phyloP scores from a whole-genome alignment of 2,329 filamentous ascomycete genomes.

The Rhynchosporium graminicola region DNA sequence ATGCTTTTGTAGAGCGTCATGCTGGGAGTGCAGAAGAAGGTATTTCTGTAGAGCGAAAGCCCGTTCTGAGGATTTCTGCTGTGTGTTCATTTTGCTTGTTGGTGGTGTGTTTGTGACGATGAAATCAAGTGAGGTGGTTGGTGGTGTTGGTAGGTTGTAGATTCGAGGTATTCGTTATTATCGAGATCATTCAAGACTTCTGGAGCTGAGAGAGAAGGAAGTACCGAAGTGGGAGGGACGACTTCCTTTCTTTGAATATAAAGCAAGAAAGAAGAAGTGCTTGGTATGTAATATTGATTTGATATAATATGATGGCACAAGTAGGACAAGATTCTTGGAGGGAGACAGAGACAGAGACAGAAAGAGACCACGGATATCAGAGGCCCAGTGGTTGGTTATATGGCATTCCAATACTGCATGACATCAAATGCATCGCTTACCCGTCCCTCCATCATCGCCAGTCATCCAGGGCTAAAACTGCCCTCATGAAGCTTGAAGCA shows the following conservation, averaged over 20 bases:
- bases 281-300: neutral
- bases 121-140: constrained; percentile 8
- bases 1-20: constrained; percentile 40
- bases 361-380: neutral
- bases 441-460: neutral
- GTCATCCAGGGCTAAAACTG: neutral
- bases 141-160: neutral
- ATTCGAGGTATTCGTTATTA: constrained; percentile 1
- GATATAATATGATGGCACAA: no score
- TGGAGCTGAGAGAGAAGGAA: neutral
- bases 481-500: neutral
- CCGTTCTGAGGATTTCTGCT: constrained; percentile 34
- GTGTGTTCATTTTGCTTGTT: constrained; percentile 23
- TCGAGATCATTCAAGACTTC: constrained; percentile 6
- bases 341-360: neutral
- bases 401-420: neutral
- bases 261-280: neutral
- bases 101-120: neutral
- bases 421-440: constrained; percentile 1
- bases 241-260: neutral
- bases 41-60: constrained; percentile 42
- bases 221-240: neutral
- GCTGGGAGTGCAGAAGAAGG: constrained; percentile 41
- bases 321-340: neutral
- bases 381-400: neutral